Conservation (phyloP, 768 basidiomycete genomes). For the Trametes meyenii region DNA sequence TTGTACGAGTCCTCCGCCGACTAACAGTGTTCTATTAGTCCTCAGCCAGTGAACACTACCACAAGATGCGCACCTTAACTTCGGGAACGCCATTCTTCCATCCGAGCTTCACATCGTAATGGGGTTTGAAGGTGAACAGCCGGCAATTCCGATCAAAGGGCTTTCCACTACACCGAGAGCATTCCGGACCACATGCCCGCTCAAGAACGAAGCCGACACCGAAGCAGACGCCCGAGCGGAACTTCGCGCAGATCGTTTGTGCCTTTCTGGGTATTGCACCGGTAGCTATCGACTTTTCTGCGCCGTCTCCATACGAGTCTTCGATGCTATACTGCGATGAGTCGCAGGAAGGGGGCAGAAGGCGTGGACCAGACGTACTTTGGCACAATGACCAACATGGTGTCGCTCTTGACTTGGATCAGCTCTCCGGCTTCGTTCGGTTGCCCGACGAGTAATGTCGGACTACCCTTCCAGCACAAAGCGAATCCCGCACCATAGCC, state of each 20-base stretch:
- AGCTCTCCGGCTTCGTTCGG: conserved; percentile 75
- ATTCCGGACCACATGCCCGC: conserved; percentile 75
- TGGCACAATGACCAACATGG: conserved; percentile 83
- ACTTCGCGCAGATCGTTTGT: conserved; percentile 79
- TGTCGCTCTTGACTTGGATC: conserved; percentile 79
- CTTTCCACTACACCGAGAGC: conserved; percentile 58
- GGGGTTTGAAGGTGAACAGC: conserved; percentile 76
- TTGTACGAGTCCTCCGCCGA: conserved; percentile 70
- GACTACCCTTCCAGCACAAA: conserved; percentile 79
- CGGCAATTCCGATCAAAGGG: conserved; percentile 80
- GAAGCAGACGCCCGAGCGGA: conserved; percentile 83
- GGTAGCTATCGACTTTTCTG: neutral
- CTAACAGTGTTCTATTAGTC: conserved; percentile 36
- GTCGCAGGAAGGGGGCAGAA: neutral
- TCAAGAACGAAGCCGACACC: conserved; percentile 85
- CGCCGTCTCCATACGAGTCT: conserved; percentile 27
- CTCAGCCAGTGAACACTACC: neutral
- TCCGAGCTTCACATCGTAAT: conserved; percentile 72
- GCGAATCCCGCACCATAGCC: conserved; percentile 86
- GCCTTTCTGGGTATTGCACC: conserved; percentile 25
- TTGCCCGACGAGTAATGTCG: conserved; percentile 69
- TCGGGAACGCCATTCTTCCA: conserved; percentile 46
- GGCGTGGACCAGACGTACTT: conserved; percentile 52
- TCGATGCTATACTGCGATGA: conserved; percentile 24
- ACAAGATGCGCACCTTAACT: conserved; percentile 47